Evolutionary conservation across 2,329 filamentous ascomycete genomes (phyloP).

Genomic region (Arthrobotrys iridis): DNA sequence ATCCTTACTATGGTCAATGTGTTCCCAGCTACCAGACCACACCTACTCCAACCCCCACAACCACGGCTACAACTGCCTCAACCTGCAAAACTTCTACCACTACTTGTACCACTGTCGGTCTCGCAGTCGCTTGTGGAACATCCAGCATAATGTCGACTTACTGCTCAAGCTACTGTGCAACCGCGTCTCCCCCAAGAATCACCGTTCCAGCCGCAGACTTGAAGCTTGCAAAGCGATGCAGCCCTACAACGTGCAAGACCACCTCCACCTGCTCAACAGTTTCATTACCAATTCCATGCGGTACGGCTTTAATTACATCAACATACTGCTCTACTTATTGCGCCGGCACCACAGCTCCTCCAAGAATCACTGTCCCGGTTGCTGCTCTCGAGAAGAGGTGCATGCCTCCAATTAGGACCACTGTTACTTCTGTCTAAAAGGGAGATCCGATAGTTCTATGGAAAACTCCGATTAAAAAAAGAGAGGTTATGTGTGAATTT

Average conservation of each 20-base stretch:
- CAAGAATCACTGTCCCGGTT: neutral
- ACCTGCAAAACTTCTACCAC: neutral
- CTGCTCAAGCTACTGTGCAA: neutral
- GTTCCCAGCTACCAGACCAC: neutral
- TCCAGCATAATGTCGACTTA: neutral
- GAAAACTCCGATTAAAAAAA: too few relatives aligned
- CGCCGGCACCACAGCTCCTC: neutral
- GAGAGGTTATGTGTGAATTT: too few relatives aligned
- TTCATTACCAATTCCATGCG: constrained; percentile 4
- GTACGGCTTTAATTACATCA: neutral
- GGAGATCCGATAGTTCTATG: too few relatives aligned
- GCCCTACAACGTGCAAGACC: neutral
- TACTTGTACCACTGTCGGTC: neutral
- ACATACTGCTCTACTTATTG: constrained; percentile 9
- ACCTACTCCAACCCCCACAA: neutral
- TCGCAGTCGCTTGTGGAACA: neutral
- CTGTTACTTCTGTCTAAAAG: too few relatives aligned
- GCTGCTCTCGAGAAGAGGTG: neutral
- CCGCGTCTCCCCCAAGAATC: neutral
- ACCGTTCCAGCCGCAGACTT: neutral
- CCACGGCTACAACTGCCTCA: constrained; percentile 20
- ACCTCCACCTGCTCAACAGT: neutral
- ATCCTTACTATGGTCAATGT: constrained; percentile 34
- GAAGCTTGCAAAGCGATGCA: neutral
- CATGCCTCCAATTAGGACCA: neutral